Evolutionary conservation across 2,329 filamentous ascomycete species (phyloP).

Genomic region (Alternaria arborescens): DNA sequence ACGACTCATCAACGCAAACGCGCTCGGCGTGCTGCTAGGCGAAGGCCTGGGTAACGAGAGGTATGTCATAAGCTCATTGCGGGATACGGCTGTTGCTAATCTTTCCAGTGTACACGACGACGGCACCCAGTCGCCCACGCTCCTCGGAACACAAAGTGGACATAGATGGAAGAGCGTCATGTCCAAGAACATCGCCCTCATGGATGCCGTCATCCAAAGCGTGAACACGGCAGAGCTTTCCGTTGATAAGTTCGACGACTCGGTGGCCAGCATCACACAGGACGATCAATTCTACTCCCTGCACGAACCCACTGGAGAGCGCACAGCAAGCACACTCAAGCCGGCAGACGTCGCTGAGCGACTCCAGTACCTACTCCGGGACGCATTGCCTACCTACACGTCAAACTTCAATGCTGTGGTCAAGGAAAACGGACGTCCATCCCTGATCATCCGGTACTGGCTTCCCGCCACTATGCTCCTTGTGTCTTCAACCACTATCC

Average conservation of each 20-base stretch:
- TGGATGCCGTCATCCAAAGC: constrained; percentile 83
- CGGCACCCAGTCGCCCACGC: constrained; percentile 53
- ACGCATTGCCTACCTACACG: constrained; percentile 73
- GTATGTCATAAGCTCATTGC: constrained; percentile 16
- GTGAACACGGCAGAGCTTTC: constrained; percentile 68
- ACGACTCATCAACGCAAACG: constrained; percentile 82
- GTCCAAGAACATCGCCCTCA: constrained; percentile 80
- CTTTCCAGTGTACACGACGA: constrained; percentile 69
- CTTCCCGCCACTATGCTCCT: constrained; percentile 75
- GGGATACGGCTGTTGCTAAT: constrained; percentile 13
- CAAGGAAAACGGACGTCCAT: constrained; percentile 76
- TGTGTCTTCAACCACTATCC: constrained; percentile 81
- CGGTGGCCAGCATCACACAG: constrained; percentile 64
- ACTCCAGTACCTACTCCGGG: constrained; percentile 73
- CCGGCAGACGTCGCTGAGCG: constrained; percentile 70
- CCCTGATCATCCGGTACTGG: constrained; percentile 84
- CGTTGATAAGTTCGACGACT: constrained; percentile 64
- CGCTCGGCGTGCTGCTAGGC: constrained; percentile 85
- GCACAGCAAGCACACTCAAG: constrained; percentile 45
- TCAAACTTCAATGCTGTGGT: constrained; percentile 65
- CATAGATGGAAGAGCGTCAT: constrained; percentile 77
- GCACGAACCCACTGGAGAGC: constrained; percentile 49
- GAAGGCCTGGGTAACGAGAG: constrained; percentile 74
- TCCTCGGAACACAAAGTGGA: constrained; percentile 56
- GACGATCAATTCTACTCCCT: constrained; percentile 57